A percentile compares a stretch with the other conserved stretches of the same genome.
phyloP scores from a whole-genome alignment of 2,329 filamentous ascomycete species.

The Fusarium sambucinum region DNA sequence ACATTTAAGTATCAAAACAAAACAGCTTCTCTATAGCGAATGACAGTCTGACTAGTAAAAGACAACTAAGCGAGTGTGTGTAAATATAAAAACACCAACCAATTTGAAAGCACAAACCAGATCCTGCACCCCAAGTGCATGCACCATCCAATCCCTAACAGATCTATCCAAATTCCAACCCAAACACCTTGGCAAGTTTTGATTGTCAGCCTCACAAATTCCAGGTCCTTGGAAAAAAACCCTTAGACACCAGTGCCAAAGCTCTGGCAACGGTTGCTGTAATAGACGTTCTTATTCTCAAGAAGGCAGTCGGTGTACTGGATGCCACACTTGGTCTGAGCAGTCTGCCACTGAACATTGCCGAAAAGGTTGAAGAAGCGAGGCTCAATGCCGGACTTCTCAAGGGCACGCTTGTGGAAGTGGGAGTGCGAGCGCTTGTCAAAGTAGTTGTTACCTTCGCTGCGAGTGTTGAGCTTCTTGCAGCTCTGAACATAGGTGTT shows the following conservation, averaged over 20 bases:
- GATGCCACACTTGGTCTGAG: slow-evolving; percentile 59
- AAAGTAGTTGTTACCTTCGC: slow-evolving; percentile 32
- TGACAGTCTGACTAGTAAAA: slow-evolving; percentile 30
- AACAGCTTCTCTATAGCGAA: slow-evolving; percentile 37
- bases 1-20: slow-evolving; percentile 15
- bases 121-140: background rate
- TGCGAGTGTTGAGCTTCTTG: slow-evolving; percentile 50
- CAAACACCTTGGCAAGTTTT: slow-evolving; percentile 9
- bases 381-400: slow-evolving; percentile 44
- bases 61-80: slow-evolving; percentile 34
- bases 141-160: background rate
- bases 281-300: slow-evolving; percentile 57
- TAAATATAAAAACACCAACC: slow-evolving; percentile 23
- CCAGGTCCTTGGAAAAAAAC: background rate
- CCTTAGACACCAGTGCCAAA: slow-evolving; percentile 49
- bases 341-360: slow-evolving; percentile 51
- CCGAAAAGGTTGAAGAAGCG: slow-evolving; percentile 47
- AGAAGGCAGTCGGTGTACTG: slow-evolving; percentile 64
- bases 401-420: slow-evolving; percentile 46
- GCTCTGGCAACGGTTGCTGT: slow-evolving; percentile 55
- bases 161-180: slow-evolving; percentile 2
- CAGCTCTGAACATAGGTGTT: slow-evolving; percentile 64
- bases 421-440: slow-evolving; percentile 39
- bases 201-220: slow-evolving; percentile 3
- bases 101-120: slow-evolving; percentile 1